phyloP scores from a whole-genome alignment of 768 basidiomycete genomes.

The Podaxis carcinomalis region DNA sequence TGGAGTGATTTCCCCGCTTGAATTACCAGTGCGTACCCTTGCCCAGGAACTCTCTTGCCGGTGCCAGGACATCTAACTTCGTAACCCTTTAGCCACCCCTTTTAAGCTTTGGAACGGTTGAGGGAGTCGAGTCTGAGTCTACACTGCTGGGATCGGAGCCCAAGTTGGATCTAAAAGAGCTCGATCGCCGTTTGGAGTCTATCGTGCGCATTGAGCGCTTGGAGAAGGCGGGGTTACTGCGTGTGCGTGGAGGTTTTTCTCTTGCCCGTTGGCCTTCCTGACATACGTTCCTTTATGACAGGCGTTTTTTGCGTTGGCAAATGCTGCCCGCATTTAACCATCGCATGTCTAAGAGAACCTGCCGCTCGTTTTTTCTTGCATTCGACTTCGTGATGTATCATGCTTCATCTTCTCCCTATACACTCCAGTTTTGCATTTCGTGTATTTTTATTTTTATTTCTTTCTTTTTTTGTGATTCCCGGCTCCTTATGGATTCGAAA shows the following conservation, averaged over 20 bases:
- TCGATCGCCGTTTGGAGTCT: slow-evolving; percentile 81
- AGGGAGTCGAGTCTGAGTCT: not conserved
- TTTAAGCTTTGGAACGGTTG: not conserved
- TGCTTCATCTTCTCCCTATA: no score
- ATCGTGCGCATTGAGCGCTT: slow-evolving; percentile 68
- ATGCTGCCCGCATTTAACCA: not conserved
- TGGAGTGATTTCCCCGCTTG: slow-evolving; percentile 6
- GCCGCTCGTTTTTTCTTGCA: not conserved
- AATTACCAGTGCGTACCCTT: not conserved
- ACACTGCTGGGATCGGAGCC: not conserved
- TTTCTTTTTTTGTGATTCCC: not conserved
- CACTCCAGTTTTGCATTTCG: not conserved
- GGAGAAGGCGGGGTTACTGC: not conserved
- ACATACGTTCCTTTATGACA: not conserved
- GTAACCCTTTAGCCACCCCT: slow-evolving; percentile 1
- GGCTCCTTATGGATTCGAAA: not conserved
- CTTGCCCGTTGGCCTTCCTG: not conserved
- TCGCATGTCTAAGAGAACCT: not conserved
- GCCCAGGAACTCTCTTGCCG: no score
- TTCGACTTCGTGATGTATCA: not conserved
- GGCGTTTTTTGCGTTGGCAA: not conserved
- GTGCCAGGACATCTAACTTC: not conserved
- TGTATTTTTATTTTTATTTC: not conserved
- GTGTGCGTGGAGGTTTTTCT: not conserved
- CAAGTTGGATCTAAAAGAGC: slow-evolving; percentile 62